These are phyloP conservation scores for Amaranthus hypochondriacus DNA, from an alignment of 148 eudicot genomes.

Conservation along the genomic window DNA sequence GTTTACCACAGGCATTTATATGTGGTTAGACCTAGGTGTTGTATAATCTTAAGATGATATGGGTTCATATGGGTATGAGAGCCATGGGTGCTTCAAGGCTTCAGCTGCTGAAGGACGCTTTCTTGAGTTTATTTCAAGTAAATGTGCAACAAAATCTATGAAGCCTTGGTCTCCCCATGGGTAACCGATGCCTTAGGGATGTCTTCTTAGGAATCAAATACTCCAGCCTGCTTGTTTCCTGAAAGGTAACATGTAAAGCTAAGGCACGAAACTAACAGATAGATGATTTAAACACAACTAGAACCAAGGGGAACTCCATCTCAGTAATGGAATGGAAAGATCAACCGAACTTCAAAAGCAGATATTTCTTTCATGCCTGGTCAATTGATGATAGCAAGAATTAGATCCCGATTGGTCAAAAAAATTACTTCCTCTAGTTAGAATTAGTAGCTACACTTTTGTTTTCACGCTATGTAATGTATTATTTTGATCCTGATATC, in stretches of 20 bases:
- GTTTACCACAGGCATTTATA: conserved; percentile 3
- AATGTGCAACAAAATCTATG: conserved; percentile 85
- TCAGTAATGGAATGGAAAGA: too few species aligned
- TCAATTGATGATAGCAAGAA: not conserved
- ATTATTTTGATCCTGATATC: too few species aligned
- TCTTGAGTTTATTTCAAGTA: conserved; percentile 84
- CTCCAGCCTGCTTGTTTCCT: conserved; percentile 90
- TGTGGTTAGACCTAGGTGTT: not conserved
- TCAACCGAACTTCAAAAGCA: not conserved
- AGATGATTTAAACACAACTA: not conserved
- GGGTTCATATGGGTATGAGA: conserved; percentile 94
- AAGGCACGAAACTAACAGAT: not conserved
- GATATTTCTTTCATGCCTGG: not conserved
- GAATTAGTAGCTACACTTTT: too few species aligned
- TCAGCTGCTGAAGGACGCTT: conserved; percentile 95
- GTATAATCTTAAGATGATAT: conserved; percentile 58
- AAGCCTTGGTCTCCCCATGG: conserved; percentile 99
- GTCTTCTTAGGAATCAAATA: conserved; percentile 96
- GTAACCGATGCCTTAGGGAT: conserved; percentile 85
- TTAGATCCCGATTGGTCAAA: too few species aligned
- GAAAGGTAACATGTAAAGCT: conserved; percentile 19
- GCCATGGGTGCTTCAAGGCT: conserved; percentile 96
- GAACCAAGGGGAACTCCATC: not conserved
- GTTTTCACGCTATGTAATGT: too few species aligned
- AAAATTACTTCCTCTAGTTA: too few species aligned